A percentile compares a stretch with the other conserved stretches of the same genome.
Evolutionary conservation across 805 yeast genomes (phyloP).

Genomic region (Wickerhamomyces sydowiorum): DNA sequence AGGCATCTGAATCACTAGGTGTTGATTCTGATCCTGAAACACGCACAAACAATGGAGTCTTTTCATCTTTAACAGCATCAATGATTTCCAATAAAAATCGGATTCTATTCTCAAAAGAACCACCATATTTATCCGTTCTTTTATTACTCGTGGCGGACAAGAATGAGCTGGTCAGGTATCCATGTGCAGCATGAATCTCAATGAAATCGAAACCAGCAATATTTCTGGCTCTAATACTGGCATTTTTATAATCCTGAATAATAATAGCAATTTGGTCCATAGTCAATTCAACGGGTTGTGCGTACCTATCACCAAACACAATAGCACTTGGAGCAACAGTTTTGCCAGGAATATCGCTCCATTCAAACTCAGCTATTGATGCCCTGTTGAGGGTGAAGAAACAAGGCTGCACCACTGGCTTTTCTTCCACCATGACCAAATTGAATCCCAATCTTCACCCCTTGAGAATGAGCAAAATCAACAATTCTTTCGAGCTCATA

Average conservation of each 20-base stretch:
- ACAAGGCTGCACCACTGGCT: constrained; percentile 29
- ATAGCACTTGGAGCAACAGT: constrained; percentile 42
- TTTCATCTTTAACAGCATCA: constrained; percentile 35
- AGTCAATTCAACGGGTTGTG: constrained; percentile 38
- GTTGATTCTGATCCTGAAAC: constrained; percentile 39
- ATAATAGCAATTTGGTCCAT: constrained; percentile 33
- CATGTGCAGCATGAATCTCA: constrained; percentile 60
- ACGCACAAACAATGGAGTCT: constrained; percentile 42
- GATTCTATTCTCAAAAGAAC: constrained; percentile 48
- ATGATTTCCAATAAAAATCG: constrained; percentile 43
- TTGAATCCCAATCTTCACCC: constrained; percentile 44
- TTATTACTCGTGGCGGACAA: constrained; percentile 37
- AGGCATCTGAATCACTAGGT: constrained; percentile 25
- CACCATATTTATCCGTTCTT: constrained; percentile 57
- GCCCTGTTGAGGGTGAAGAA: constrained; percentile 25
- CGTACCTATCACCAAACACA: constrained; percentile 19
- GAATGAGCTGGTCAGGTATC: constrained; percentile 46
- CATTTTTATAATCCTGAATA: constrained; percentile 35
- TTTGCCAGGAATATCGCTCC: constrained; percentile 29
- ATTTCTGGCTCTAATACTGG: constrained; percentile 44
- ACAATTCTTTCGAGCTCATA: constrained; percentile 31
- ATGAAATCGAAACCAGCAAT: constrained; percentile 52
- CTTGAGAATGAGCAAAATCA: constrained; percentile 40
- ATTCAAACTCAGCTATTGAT: constrained; percentile 33
- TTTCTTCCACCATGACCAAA: constrained; percentile 53